Conservation (phyloP, 2,329 filamentous ascomycete species). For the Bimuria novae-zelandiae region DNA sequence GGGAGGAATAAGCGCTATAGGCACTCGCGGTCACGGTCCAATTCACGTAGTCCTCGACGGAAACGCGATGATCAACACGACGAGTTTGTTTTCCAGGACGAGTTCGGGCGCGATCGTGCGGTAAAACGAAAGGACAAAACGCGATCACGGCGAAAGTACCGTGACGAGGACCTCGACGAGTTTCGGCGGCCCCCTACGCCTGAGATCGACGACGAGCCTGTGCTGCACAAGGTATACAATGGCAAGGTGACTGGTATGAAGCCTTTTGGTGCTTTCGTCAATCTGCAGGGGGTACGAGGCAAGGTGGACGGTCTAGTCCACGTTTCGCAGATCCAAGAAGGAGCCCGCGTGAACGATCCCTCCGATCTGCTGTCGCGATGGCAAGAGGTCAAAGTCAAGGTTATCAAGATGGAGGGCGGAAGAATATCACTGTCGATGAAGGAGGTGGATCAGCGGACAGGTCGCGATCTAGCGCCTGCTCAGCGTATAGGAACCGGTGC, state of each 20-base stretch:
- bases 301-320: slow-evolving; percentile 94
- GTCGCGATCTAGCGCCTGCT: slow-evolving; percentile 80
- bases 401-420: slow-evolving; percentile 80
- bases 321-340: slow-evolving; percentile 83
- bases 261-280: slow-evolving; percentile 95
- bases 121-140: slow-evolving; percentile 49
- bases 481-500: slow-evolving; percentile 83
- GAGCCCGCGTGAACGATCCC: slow-evolving; percentile 86
- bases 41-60: slow-evolving; percentile 50
- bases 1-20: slow-evolving; percentile 48
- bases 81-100: slow-evolving; percentile 62
- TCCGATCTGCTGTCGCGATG: slow-evolving; percentile 81
- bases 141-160: slow-evolving; percentile 43
- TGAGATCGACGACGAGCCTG: slow-evolving; percentile 80
- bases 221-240: slow-evolving; percentile 85
- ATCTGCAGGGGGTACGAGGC: slow-evolving; percentile 81
- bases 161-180: slow-evolving; percentile 57
- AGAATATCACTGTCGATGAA: slow-evolving; percentile 94
- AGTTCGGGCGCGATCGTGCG: slow-evolving; percentile 58
- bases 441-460: slow-evolving; percentile 89
- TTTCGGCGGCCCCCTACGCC: slow-evolving; percentile 69
- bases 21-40: slow-evolving; percentile 59
- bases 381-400: slow-evolving; percentile 90
- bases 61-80: slow-evolving; percentile 52
- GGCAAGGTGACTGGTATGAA: slow-evolving; percentile 91